phyloP scores from a whole-genome alignment of 2,329 filamentous ascomycete species.

The Penicillium sp. region DNA sequence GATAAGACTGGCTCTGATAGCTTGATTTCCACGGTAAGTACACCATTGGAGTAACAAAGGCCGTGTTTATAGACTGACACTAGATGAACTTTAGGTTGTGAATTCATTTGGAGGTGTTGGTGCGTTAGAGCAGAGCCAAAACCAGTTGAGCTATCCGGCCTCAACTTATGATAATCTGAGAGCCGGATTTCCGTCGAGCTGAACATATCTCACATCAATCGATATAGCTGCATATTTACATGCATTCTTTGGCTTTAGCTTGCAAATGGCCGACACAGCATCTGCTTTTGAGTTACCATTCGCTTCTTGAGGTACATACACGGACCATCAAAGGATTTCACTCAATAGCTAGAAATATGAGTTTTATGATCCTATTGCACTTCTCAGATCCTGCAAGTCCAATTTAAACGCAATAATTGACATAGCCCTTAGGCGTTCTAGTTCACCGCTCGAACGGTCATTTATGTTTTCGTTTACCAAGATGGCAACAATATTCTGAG shows the following conservation, averaged over 20 bases:
- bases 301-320: not conserved
- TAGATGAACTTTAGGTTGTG: conserved; percentile 31
- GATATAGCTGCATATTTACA: too few species aligned
- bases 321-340: not conserved
- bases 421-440: too few species aligned
- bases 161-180: conserved; percentile 59
- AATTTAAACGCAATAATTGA: too few species aligned
- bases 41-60: not conserved
- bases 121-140: conserved; percentile 51
- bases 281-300: not conserved
- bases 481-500: too few species aligned
- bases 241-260: not conserved
- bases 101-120: conserved; percentile 35
- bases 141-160: conserved; percentile 56
- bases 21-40: conserved; percentile 63
- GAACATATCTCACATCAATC: too few species aligned
- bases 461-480: too few species aligned
- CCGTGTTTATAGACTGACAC: not conserved
- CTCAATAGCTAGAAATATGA: not conserved
- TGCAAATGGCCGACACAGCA: not conserved
- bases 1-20: conserved; percentile 70
- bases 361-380: not conserved
- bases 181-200: conserved; percentile 20
- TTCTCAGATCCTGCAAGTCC: not conserved
- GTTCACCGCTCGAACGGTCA: too few species aligned